phyloP scores from a whole-genome alignment of 805 yeast genomes.

The Myxozyma kluyveri region DNA sequence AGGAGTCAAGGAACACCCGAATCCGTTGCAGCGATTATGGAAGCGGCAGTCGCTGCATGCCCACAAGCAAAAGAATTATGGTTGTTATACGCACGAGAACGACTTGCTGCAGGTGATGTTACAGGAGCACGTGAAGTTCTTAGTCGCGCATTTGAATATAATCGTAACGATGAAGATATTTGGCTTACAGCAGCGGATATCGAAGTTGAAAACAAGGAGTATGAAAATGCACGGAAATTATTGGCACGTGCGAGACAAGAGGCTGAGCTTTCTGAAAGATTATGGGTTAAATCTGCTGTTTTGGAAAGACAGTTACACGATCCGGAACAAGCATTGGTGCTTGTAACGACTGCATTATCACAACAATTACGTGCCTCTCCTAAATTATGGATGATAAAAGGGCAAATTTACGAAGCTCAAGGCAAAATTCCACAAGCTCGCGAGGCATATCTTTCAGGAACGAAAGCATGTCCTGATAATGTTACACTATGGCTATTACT shows the following conservation, averaged over 20 bases:
- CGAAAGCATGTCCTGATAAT: slow-evolving; percentile 46
- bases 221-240: slow-evolving; percentile 40
- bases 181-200: slow-evolving; percentile 74
- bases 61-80: slow-evolving; percentile 53
- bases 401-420: slow-evolving; percentile 49
- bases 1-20: slow-evolving; percentile 31
- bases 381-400: slow-evolving; percentile 60
- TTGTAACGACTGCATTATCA: slow-evolving; percentile 49
- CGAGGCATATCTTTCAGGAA: slow-evolving; percentile 50
- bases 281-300: slow-evolving; percentile 62
- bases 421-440: slow-evolving; percentile 44
- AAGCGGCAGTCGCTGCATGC: slow-evolving; percentile 50
- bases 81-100: slow-evolving; percentile 70
- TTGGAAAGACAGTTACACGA: slow-evolving; percentile 46
- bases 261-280: slow-evolving; percentile 45
- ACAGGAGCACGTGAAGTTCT: slow-evolving; percentile 55
- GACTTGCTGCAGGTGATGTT: slow-evolving; percentile 43
- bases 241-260: slow-evolving; percentile 43
- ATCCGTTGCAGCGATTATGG: slow-evolving; percentile 48
- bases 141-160: slow-evolving; percentile 44
- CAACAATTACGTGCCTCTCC: slow-evolving; percentile 47
- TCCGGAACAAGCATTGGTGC: slow-evolving; percentile 41
- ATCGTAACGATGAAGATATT: slow-evolving; percentile 52
- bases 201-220: slow-evolving; percentile 47
- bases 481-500: slow-evolving; percentile 55